Evolutionary conservation across 1,284 basidiomycete genomes (phyloP), one percentile per base, ranked within the genome.

Genomic region (Marasmius tenuissimus): DNA sequence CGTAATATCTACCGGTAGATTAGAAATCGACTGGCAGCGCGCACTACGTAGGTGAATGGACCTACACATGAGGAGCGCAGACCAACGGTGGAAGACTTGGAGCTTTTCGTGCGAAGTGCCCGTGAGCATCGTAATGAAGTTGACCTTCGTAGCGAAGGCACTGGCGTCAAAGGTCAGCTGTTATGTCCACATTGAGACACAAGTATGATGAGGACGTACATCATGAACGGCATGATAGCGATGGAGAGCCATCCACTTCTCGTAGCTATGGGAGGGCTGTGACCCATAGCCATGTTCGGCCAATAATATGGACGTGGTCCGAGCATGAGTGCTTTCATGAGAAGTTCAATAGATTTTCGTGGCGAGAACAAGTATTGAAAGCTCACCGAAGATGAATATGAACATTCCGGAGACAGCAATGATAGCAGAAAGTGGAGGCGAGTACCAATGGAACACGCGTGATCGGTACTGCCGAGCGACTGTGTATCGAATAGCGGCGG

Each of bases 61-160:
- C 73, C 11, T 63, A 76, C 75, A 75, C 73, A 76, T 75, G 35
- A 75, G 60, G 60, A 73, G 66, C 5, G 75, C 74, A 0, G 75
- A 65, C 73, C 78, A 78, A 45, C 77, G 76, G 62, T 81, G 79
- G 65, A 74, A 77, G 8, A 80, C 76, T 62, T 80, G 78, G 1
- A 81, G 73, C 66, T 78, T 77, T 66, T 80, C 79, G 64, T 80
- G 78, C n/a, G 77, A 77, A 11, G 74, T 72, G 18, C 77, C 76
- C 6, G 78, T 77, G 27, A 80, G 60, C 50, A 78, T 63, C 3
- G 69, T 71, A 50, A 81, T 68, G 49, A 73, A 64, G 66, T 80
- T 80, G 58, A 75, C 69, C 59, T 81, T 81, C n/a, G 73, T 73
- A 1, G 74, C 75, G 64, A 80, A 75, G 1, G 71, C 73, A 34